Conservation (phyloP, 140 eudicot species). For the Senecio squalidus region DNA sequence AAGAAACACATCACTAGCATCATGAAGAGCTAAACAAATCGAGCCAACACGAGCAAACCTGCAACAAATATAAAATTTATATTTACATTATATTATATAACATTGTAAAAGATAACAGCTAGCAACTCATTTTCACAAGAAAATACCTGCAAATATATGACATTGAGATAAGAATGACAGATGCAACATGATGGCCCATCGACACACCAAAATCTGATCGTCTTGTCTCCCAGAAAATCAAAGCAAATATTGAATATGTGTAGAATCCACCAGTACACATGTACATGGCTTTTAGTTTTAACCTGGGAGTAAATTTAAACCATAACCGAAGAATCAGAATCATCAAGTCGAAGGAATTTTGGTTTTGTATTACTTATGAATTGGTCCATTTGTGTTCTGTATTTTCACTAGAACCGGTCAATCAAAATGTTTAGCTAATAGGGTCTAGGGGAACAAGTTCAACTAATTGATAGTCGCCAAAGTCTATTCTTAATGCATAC, state of each 20-base stretch:
- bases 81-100: no score
- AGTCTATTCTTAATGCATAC: no score
- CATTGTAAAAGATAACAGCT: neutral
- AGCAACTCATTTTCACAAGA: no score
- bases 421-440: no score
- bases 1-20: constrained; percentile 12
- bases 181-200: constrained; percentile 83
- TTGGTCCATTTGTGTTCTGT: no score
- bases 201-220: constrained; percentile 89
- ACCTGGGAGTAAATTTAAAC: constrained; percentile 35
- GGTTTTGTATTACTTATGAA: no score
- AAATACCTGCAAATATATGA: constrained; percentile 66
- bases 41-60: constrained; percentile 15
- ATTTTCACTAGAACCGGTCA: no score
- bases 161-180: constrained; percentile 50
- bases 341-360: no score
- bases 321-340: neutral
- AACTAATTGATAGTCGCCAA: no score
- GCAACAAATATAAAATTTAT: neutral
- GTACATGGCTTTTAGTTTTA: constrained; percentile 68
- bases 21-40: constrained; percentile 9
- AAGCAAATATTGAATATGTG: constrained; percentile 74
- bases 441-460: no score
- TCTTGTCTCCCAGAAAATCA: constrained; percentile 88
- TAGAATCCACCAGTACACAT: constrained; percentile 82